Evolutionary conservation across 768 basidiomycete genomes (phyloP), one percentile per base, ranked within the genome.

Genomic region (Neoboletus magnificus): DNA sequence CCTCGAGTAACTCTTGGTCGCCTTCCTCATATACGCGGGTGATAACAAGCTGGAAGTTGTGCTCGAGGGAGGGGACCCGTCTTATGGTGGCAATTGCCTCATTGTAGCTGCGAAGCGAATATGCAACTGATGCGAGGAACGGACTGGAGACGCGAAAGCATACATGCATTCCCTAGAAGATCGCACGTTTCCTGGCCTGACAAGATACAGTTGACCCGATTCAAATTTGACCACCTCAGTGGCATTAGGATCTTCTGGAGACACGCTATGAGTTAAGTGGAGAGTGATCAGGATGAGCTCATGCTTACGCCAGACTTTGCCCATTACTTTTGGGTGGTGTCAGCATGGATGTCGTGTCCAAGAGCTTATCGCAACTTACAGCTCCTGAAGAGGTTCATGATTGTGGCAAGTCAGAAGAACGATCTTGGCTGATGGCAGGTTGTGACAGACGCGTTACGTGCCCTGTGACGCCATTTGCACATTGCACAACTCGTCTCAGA

Each of bases 21-120:
- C 93, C 97, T 59, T 98, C 96, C 62, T 98, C 93, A 66, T 91
- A 98, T 1, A 97, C 94, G 57, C 95, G 80, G n/a, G 94, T 97
- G 51, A 98, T 86, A 11, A 97, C 95, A 11, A 99, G 81, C 70
- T 98, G 91, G 68, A 87, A 91, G 72, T 84, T 86, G 78, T 85
- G 91, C 61, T 82, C 90, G 42, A 89, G 66, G 1, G 84, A 78
- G 32, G 89, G 84, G 45, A 89, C 84, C 55, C 94, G 84, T 53
- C 97, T 85, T 67, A 99, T 88, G 23, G 95, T 93, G 11, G 89
- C 88, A 77, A 97, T 94, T 6, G 95, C 95, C 62, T 97, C 94
- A 60, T 92, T 93, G 73, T 91, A 98, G 66, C 96, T 98, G 67
- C 23, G 37, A 51, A 51, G 15, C 45, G 48, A 37, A 53, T 32